Evolutionary conservation across 1,139 yeast genomes (phyloP).

Genomic region (Kodamaea suecica): DNA sequence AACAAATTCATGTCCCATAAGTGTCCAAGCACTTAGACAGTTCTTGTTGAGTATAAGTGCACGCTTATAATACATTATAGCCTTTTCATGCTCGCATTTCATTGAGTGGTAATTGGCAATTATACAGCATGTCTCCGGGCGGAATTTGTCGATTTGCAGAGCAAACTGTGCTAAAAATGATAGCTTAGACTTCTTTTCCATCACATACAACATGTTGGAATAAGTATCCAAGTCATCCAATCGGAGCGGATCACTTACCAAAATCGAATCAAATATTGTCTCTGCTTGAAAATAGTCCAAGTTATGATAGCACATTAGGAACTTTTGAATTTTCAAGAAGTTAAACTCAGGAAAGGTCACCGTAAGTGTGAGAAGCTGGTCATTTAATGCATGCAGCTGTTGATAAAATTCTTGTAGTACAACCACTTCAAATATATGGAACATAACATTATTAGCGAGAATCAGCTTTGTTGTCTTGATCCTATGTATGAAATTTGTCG

Average conservation of each 20-base stretch:
- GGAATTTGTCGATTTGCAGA: slow-evolving; percentile 74
- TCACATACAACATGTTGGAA: slow-evolving; percentile 90
- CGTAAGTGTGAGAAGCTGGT: slow-evolving; percentile 46
- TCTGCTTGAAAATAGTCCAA: slow-evolving; percentile 83
- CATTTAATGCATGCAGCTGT: slow-evolving; percentile 50
- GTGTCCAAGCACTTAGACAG: slow-evolving; percentile 92
- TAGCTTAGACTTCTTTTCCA: slow-evolving; percentile 82
- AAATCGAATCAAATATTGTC: slow-evolving; percentile 67
- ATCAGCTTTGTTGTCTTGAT: slow-evolving; percentile 26
- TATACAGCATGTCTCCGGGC: slow-evolving; percentile 95
- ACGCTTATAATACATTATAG: slow-evolving; percentile 87
- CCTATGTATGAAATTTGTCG: slow-evolving; percentile 43
- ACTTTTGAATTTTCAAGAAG: slow-evolving; percentile 76
- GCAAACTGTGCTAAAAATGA: slow-evolving; percentile 87
- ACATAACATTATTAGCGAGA: slow-evolving; percentile 46
- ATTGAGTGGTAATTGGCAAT: slow-evolving; percentile 91
- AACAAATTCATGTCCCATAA: slow-evolving; percentile 98
- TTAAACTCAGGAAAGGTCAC: slow-evolving; percentile 66
- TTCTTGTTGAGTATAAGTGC: slow-evolving; percentile 79
- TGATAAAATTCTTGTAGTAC: slow-evolving; percentile 80
- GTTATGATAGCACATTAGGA: slow-evolving; percentile 74
- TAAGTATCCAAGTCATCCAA: slow-evolving; percentile 88
- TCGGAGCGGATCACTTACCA: slow-evolving; percentile 77
- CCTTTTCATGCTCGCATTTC: slow-evolving; percentile 90
- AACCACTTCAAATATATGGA: slow-evolving; percentile 65